Conservation (phyloP, 164 flowering plant genomes). For the Euptelea pleiosperma region DNA sequence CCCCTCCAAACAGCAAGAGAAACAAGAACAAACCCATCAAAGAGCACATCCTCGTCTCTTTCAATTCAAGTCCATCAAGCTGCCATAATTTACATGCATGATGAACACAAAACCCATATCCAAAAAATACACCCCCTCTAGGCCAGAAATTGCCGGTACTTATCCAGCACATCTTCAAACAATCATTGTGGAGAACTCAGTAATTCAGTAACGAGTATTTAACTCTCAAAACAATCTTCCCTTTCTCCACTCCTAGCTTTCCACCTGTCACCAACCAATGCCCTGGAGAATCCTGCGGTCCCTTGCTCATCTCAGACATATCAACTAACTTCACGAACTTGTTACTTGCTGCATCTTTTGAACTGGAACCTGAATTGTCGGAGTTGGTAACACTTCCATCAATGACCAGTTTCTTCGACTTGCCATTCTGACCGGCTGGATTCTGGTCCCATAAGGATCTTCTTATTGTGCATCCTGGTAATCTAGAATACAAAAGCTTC, state of each 20-base stretch:
- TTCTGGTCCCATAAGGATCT: constrained; percentile 82
- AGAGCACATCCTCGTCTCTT: not conserved
- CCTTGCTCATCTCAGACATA: constrained; percentile 61
- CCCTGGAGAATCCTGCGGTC: constrained; percentile 77
- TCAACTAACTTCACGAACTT: constrained; percentile 70
- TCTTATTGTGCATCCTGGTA: constrained; percentile 79
- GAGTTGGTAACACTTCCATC: constrained; percentile 10
- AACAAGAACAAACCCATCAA: not conserved
- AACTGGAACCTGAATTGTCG: constrained; percentile 39
- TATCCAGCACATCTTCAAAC: constrained; percentile 9
- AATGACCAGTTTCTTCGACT: constrained; percentile 20
- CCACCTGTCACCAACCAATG: constrained; percentile 94
- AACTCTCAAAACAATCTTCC: constrained; percentile 65
- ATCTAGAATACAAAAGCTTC: constrained; percentile 70
- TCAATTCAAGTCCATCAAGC: constrained; percentile 14
- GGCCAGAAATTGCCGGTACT: not conserved
- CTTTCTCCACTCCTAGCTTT: constrained; percentile 82
- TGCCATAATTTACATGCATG: constrained; percentile 17
- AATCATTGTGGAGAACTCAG: constrained; percentile 22
- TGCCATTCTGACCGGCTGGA: constrained; percentile 31
- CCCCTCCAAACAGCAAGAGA: not conserved
- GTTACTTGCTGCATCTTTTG: constrained; percentile 29
- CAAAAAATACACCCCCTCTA: constrained; percentile 6
- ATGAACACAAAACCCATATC: constrained; percentile 19
- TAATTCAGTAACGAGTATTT: constrained; percentile 81